Evolutionary conservation across 2,329 filamentous ascomycete genomes (phyloP).

Genomic region (Ceratocystiopsis brevicomis): DNA sequence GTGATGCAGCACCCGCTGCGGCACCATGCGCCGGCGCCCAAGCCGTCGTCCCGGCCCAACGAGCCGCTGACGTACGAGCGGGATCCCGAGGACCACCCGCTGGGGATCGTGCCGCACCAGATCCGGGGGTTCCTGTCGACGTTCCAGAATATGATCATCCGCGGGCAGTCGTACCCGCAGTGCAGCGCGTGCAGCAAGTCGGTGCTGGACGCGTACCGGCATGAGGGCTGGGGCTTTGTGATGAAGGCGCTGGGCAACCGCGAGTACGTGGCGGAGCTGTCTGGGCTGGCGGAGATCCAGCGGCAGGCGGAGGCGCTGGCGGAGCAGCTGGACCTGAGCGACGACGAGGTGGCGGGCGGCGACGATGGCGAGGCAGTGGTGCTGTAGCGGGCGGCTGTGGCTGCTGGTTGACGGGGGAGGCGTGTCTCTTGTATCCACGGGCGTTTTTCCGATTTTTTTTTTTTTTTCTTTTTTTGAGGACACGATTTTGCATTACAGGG

Average conservation of each 20-base stretch:
- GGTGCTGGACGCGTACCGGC: slow-evolving; percentile 48
- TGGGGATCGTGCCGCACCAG: slow-evolving; percentile 60
- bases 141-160: slow-evolving; percentile 56
- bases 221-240: slow-evolving; percentile 58
- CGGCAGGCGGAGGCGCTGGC: slow-evolving; percentile 32
- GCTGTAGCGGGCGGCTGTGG: slow-evolving; percentile 13
- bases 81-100: slow-evolving; percentile 37
- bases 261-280: slow-evolving; percentile 62
- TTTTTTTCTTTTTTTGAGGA: neutral
- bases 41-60: slow-evolving; percentile 16
- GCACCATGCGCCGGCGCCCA: slow-evolving; percentile 40
- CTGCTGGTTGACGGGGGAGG: too few species aligned
- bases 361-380: slow-evolving; percentile 37
- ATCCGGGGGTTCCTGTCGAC: slow-evolving; percentile 59
- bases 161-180: slow-evolving; percentile 56
- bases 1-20: slow-evolving; percentile 69
- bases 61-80: slow-evolving; percentile 27
- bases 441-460: neutral
- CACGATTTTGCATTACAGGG: too few species aligned
- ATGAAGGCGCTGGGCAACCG: slow-evolving; percentile 54
- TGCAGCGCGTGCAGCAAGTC: slow-evolving; percentile 63
- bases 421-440: neutral
- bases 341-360: slow-evolving; percentile 28
- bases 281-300: slow-evolving; percentile 55
- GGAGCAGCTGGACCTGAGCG: slow-evolving; percentile 41